These are phyloP conservation scores for Lachnellula hyalina DNA, from an alignment of 2,329 filamentous ascomycete species.

Conservation along the genomic window DNA sequence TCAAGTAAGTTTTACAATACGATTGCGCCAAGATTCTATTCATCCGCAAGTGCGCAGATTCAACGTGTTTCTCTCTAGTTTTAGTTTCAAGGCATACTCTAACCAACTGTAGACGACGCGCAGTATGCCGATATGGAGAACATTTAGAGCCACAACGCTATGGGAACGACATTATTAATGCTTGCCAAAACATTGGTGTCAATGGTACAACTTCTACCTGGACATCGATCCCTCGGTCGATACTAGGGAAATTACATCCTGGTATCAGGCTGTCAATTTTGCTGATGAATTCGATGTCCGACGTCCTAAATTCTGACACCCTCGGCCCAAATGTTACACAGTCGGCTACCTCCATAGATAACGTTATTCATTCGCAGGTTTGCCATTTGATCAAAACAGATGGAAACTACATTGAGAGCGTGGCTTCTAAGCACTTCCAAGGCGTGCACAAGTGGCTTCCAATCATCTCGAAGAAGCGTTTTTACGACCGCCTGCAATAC, in stretches of 20 bases:
- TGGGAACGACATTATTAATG: constrained; percentile 8
- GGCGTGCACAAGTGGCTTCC: constrained; percentile 21
- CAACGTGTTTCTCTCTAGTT: too few species aligned
- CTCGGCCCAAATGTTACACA: constrained; percentile 3
- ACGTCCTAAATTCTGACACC: constrained; percentile 11
- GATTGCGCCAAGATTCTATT: background rate
- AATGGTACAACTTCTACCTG: constrained; percentile 8
- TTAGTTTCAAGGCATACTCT: background rate
- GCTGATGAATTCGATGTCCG: constrained; percentile 17
- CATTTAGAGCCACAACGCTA: constrained; percentile 9
- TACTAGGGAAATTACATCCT: constrained; percentile 9
- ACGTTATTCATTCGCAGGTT: constrained; percentile 15
- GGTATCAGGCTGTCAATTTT: constrained; percentile 16
- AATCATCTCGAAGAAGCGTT: constrained; percentile 19
- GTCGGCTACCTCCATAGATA: constrained; percentile 7
- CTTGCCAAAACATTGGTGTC: background rate
- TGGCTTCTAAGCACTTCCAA: constrained; percentile 15
- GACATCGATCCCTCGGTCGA: constrained; percentile 13
- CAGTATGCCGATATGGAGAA: constrained; percentile 18
- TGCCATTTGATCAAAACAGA: constrained; percentile 13
- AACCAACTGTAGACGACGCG: constrained; percentile 9
- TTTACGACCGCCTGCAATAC: constrained; percentile 11
- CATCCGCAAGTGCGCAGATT: too few species aligned
- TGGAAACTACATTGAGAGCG: constrained; percentile 16
- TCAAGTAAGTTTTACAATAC: constrained; percentile 12